Evolutionary conservation across 768 basidiomycete species (phyloP), one percentile per base, ranked within the genome.

Genomic region (Hemileccinum rubropunctum): DNA sequence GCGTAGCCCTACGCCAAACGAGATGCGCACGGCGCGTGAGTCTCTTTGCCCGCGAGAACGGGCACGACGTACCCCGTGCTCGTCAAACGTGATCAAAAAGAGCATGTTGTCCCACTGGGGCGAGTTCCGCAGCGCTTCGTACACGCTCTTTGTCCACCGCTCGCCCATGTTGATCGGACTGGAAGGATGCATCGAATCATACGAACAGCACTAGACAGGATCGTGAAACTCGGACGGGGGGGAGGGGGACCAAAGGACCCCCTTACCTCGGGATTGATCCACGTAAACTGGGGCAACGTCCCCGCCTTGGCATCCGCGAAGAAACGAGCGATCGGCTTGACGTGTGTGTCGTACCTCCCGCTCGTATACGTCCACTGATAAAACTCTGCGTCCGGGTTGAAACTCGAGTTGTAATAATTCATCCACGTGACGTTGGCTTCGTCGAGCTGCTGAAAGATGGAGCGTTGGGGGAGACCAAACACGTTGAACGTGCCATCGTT

Each of bases 321-420:
- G 20, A 63, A 63, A 30, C 51, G 42, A 0, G 35, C 20, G 33
- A 63, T 59, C 0, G 59, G 60, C 23, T 21, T 10, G 15, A 63
- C 57, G 14, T 63, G 34, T 0, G 62, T 62, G 6, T 47, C 20
- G 0, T 48, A 47, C 17, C 57, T 47, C 15, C 62, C 62, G 7
- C 48, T 59, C 4, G 43, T 43, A 10, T 47, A 10, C 1, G 61
- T 63, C 61, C 61, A 63, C 9, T 10, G 9, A 17, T 63, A 63
- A 13, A 63, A 64, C 3, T 53, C 47, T n/a, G 61, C 37, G 3
- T 63, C 61, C 3, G 61, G 61, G 32, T 59, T 56, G 52, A 63
- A 63, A 34, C 62, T 63, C 1, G 61, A 63, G 47, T 63, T 63
- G 35, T 64, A 63, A 32, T 64, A 64, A 27, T 63, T 63, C 18